Evolutionary conservation across 2,329 filamentous ascomycete species (phyloP).

Genomic region (Fusarium solani-melongenae): DNA sequence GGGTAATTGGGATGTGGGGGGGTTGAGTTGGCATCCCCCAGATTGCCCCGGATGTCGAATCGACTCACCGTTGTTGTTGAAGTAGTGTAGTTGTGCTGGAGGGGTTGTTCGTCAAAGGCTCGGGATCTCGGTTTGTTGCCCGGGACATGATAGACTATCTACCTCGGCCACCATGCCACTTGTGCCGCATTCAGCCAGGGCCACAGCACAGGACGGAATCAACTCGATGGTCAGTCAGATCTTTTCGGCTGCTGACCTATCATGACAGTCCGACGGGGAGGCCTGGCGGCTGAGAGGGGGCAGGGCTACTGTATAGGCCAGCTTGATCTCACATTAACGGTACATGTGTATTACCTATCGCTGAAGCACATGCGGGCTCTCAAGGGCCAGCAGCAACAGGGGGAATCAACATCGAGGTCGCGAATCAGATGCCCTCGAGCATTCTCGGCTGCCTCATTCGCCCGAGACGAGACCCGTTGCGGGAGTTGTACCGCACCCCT

Average conservation of each 20-base stretch:
- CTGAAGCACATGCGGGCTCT: background rate
- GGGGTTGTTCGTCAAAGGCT: constrained; percentile 1
- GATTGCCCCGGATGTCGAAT: background rate
- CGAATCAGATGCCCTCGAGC: background rate
- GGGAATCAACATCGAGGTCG: background rate
- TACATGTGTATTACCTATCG: constrained; percentile 2
- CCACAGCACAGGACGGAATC: background rate
- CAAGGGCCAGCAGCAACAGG: constrained; percentile 1
- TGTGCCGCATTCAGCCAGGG: background rate
- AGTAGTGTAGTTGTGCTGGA: background rate
- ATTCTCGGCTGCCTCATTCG: background rate
- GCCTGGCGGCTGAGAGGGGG: background rate
- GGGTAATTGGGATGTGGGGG: constrained; percentile 40
- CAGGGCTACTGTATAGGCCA: background rate
- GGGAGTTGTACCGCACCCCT: background rate
- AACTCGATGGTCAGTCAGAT: constrained; percentile 1
- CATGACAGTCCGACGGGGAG: background rate
- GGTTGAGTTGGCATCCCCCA: constrained; percentile 16
- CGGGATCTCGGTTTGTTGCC: constrained; percentile 24
- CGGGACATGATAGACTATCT: constrained; percentile 4
- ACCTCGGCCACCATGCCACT: constrained; percentile 22
- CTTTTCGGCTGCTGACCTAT: constrained; percentile 12
- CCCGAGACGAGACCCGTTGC: background rate
- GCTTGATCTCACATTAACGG: constrained; percentile 5
- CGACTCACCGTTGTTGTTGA: background rate